phyloP scores from a whole-genome alignment of 345 rosid species.

The Gossypium australe region DNA sequence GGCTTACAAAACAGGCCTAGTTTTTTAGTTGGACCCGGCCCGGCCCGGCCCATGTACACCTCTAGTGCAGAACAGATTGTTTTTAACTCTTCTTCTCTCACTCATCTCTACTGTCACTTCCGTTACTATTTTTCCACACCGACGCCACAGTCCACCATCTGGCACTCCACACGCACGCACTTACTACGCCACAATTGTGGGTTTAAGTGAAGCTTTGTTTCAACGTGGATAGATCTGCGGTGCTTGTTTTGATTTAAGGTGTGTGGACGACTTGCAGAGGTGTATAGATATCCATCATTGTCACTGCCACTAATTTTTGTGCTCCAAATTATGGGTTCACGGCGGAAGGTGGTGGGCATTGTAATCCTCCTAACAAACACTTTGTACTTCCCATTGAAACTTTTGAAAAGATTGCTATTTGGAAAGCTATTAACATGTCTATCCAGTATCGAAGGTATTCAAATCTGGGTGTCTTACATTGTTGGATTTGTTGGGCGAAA shows the following conservation, averaged over 20 bases:
- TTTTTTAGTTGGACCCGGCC: too few relatives aligned
- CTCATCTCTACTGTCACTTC: too few relatives aligned
- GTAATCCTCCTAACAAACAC: conserved; percentile 90
- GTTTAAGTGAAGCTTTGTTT: conserved; percentile 69
- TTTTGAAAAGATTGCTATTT: conserved; percentile 89
- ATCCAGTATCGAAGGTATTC: conserved; percentile 79
- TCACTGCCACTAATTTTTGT: conserved; percentile 86
- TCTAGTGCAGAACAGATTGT: too few relatives aligned
- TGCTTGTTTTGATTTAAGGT: conserved; percentile 80
- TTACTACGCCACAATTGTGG: conserved; percentile 89
- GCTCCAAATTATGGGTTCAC: conserved; percentile 91
- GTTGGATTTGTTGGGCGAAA: background rate
- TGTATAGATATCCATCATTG: conserved; percentile 75
- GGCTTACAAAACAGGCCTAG: too few relatives aligned
- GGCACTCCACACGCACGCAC: conserved; percentile 84
- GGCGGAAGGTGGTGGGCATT: conserved; percentile 74
- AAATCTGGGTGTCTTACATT: background rate
- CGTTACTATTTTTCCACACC: conserved; percentile 30
- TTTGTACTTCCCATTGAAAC: conserved; percentile 96
- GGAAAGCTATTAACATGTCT: conserved; percentile 98
- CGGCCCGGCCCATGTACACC: too few relatives aligned
- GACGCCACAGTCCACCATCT: conserved; percentile 38
- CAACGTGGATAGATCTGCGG: conserved; percentile 97
- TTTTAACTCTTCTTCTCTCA: too few relatives aligned
- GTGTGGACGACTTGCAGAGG: conserved; percentile 83